Evolutionary conservation across 192 early-diverging fungal species (phyloP), one percentile per base, ranked within the genome.

Genomic region (Mortierella hygrophila): DNA sequence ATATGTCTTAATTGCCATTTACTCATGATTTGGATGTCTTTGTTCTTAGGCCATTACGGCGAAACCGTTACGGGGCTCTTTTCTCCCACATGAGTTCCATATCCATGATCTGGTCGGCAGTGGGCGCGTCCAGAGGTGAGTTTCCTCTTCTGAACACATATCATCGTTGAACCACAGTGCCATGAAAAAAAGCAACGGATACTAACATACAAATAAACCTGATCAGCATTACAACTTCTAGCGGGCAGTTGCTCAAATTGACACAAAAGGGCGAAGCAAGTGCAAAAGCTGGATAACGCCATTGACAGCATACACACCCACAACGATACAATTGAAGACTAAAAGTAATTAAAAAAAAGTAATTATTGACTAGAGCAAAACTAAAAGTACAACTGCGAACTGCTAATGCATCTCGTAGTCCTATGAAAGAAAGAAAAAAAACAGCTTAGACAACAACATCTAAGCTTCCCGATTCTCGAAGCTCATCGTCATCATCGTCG

Each of bases 21-120:
- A 60, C 60, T 16, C 8, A 68, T 26, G 20, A 32, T 32, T 35
- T 26, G 8, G 13, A 13, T 38, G 32, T 13, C 9, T 11, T 49
- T 38, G 38, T 46, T 46, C n/a, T 38, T 84, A 91, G 90, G 72
- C 79, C 23, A 41, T 89, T 13, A 69, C 87, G 47, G 60, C 79
- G 11, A 91, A 90, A 42, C 82, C 76, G 15, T 65, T 91, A 38
- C 76, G 80, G 18, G 83, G 88, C 0, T 87, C 90, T 1, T 63
- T 72, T 38, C 83, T 91, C 29, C 79, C 79, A 7, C 82, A 89
- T 60, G 89, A 90, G 15, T 91, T 90, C 63, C 73, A 89, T 65
- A 70, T 91, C 21, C 90, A 91, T 73, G 90, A 91, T 71, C 52
- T 91, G 49, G 72, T 91, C 13, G 90, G 90, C 18, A 91, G 89